Evolutionary conservation across 495 filamentous ascomycete genomes (phyloP).

Genomic region (Penicillium atrosanguineum): DNA sequence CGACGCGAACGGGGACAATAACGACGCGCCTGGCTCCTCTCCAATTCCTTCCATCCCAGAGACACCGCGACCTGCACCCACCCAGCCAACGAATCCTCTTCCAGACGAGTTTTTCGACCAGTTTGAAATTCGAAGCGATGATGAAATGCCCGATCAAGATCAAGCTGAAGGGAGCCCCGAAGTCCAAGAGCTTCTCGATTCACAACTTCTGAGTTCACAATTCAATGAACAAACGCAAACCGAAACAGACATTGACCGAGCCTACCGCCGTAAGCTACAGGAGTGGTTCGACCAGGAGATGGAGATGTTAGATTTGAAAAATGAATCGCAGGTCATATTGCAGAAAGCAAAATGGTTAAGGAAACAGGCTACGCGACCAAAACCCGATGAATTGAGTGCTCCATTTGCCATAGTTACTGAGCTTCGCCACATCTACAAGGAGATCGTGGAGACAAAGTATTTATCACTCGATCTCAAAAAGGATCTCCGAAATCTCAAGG

Average conservation of each 20-base stretch:
- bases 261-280: neutral
- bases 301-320: neutral
- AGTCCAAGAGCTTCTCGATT: neutral
- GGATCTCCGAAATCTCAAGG: neutral
- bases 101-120: neutral
- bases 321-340: neutral
- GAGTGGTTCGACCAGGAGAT: constrained; percentile 5
- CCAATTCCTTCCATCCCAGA: neutral
- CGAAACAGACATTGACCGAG: neutral
- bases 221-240: neutral
- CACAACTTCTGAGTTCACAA: neutral
- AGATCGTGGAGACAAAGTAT: neutral
- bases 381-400: neutral
- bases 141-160: neutral
- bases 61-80: neutral
- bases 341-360: neutral
- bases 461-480: neutral
- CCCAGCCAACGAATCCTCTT: neutral
- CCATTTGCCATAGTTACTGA: neutral
- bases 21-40: neutral
- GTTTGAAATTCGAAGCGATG: neutral
- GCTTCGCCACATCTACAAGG: constrained; percentile 5
- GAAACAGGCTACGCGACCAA: neutral
- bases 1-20: neutral
- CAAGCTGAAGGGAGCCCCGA: neutral